phyloP scores from a whole-genome alignment of 2,329 filamentous ascomycete genomes.

The Chalaropsis ovoidea region DNA sequence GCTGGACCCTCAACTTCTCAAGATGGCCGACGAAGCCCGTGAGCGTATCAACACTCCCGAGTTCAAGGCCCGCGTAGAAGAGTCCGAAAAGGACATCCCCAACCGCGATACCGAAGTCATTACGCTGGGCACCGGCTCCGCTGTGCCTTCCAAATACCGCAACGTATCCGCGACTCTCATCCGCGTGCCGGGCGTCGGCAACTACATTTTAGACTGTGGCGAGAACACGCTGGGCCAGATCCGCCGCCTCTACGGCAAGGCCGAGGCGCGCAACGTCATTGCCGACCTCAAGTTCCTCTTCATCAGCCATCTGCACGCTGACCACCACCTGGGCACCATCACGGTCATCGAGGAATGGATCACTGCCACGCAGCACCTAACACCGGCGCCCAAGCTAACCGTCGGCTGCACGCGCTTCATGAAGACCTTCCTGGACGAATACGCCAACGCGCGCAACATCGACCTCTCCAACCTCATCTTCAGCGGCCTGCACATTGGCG shows the following conservation, averaged over 20 bases:
- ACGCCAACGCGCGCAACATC: constrained; percentile 65
- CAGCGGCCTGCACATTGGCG: constrained; percentile 22
- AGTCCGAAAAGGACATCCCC: constrained; percentile 55
- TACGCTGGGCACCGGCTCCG: constrained; percentile 82
- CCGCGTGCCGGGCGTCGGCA: constrained; percentile 73
- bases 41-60: constrained; percentile 35
- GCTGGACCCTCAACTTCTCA: constrained; percentile 38
- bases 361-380: constrained; percentile 38
- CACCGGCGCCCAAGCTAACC: constrained; percentile 40
- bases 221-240: constrained; percentile 89
- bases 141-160: constrained; percentile 81
- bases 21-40: constrained; percentile 44
- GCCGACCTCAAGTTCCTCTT: constrained; percentile 70
- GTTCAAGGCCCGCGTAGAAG: constrained; percentile 42
- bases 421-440: constrained; percentile 68
- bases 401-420: constrained; percentile 63
- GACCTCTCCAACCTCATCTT: constrained; percentile 49
- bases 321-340: constrained; percentile 84
- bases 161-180: constrained; percentile 88
- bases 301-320: constrained; percentile 92
- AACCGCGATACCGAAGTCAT: constrained; percentile 71
- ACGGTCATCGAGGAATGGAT: constrained; percentile 77
- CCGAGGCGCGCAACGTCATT: constrained; percentile 61
- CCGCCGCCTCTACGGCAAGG: constrained; percentile 56
- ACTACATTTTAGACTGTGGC: constrained; percentile 81